Evolutionary conservation across 176 grass and related monocot species (phyloP), one percentile per base, ranked within the genome.

Genomic region (Ananas comosus): DNA sequence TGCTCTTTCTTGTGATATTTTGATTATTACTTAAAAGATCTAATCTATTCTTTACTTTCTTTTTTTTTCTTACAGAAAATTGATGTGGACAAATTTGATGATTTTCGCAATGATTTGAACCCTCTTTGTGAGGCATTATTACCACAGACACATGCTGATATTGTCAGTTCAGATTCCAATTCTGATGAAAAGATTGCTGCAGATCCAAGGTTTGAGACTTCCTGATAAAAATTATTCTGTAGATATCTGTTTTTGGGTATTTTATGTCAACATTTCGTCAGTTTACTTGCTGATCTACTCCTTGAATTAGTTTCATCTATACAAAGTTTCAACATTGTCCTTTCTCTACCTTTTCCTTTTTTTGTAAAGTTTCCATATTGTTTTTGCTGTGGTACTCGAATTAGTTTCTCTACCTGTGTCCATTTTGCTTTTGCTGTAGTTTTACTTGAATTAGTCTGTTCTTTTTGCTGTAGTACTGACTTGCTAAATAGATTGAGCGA

Each of bases 41-140:
- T 59, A 5, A 19, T 5, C 19, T 18, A 59, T 59, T 59, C 19
- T 14, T 59, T 59, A 18, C 7, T 57, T 70, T 27, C 13, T 70
- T 16, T 64, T 64, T 42, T 48, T 50, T 52, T 6, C 22, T 49
- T 75, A 27, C 73, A 82, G 80, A 82, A 82, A 57, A 67, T 72
- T 67, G 70, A 82, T 66, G 49, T 82, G 57, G 67, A 85, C 16
- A 80, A 76, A 53, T 85, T 85, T 76, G 83, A 85, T 80, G 83
- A 85, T 48, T 71, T 80, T 13, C 49, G 68, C 14, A 66, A 85
- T 72, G 68, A 72, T 24, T 48, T 73, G 48, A 80, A 80, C 42
- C 73, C 83, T 57, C 75, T 58, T 76, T 53, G 76, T 67, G 83
- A 69, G 63, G 64, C 78, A 25, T 51, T 51, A 33, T 66, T 80